phyloP scores from a whole-genome alignment of 495 filamentous ascomycete species.

The Penicillium coffeae region DNA sequence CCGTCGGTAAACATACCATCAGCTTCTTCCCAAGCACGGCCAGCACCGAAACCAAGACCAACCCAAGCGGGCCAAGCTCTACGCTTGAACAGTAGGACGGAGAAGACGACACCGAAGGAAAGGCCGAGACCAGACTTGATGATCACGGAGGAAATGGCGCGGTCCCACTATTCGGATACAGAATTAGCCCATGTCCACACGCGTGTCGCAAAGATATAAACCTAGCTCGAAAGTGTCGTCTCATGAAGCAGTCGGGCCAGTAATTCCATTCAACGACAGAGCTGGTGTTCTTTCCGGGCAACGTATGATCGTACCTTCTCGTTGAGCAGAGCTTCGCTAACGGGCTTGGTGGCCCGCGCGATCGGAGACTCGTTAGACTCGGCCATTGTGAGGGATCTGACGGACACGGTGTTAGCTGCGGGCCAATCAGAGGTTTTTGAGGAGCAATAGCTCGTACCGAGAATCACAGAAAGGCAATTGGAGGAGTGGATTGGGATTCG shows the following conservation, averaged over 20 bases:
- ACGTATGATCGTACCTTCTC: slow-evolving; percentile 68
- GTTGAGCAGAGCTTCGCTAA: slow-evolving; percentile 91
- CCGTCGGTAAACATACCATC: slow-evolving; percentile 41
- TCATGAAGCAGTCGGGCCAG: no score
- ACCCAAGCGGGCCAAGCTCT: slow-evolving; percentile 93
- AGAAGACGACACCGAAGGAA: slow-evolving; percentile 96
- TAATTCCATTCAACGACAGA: no score
- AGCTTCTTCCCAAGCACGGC: slow-evolving; percentile 88
- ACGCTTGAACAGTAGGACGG: slow-evolving; percentile 94
- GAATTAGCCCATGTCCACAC: slow-evolving; percentile 16
- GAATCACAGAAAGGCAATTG: slow-evolving; percentile 17
- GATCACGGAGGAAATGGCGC: slow-evolving; percentile 90
- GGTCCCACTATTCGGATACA: slow-evolving; percentile 76
- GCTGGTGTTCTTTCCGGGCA: neutral
- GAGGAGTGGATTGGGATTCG: slow-evolving; percentile 16
- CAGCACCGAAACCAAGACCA: slow-evolving; percentile 90
- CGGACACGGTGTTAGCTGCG: slow-evolving; percentile 1
- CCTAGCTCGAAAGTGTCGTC: no score
- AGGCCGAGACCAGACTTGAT: slow-evolving; percentile 93
- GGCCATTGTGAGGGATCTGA: slow-evolving; percentile 49
- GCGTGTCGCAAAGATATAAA: neutral
- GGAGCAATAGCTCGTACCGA: slow-evolving; percentile 1
- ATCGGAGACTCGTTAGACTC: slow-evolving; percentile 49
- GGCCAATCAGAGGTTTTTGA: neutral
- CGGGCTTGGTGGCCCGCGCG: slow-evolving; percentile 62